Conservation (phyloP, 169 alveolate genomes). For the Plasmodium gonderi region DNA sequence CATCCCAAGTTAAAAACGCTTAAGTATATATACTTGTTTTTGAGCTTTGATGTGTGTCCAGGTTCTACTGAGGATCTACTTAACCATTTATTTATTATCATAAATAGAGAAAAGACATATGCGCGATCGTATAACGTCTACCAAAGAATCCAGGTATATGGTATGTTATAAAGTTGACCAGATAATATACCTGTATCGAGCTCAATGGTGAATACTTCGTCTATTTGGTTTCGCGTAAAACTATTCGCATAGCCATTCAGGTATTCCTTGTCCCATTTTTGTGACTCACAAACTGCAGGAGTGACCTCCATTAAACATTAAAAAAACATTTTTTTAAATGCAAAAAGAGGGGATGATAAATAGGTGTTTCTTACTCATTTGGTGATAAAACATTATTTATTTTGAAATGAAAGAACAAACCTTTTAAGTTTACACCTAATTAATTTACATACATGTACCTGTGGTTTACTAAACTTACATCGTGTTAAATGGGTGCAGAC, state of each 20-base stretch:
- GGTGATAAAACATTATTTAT: background rate
- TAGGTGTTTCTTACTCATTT: background rate
- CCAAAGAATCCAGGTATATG: background rate
- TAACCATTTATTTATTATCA: background rate
- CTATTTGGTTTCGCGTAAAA: too few species aligned
- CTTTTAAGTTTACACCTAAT: background rate
- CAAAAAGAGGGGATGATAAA: background rate
- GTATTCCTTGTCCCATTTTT: background rate
- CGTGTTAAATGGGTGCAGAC: background rate
- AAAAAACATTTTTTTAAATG: background rate
- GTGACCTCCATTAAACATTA: background rate
- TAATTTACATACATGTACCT: background rate
- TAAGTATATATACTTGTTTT: background rate
- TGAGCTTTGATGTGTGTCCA: background rate
- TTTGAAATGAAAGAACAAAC: background rate
- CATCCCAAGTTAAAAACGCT: background rate
- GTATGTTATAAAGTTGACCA: background rate
- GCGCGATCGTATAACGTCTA: background rate
- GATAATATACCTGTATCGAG: background rate
- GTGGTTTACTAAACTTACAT: background rate
- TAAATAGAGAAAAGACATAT: background rate
- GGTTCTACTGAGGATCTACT: background rate
- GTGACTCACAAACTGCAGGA: background rate
- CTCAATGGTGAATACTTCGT: background rate
- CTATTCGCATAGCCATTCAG: too few species aligned